Conservation (phyloP, 352 stramenopile genomes). For the Globisporangium nagaii region DNA sequence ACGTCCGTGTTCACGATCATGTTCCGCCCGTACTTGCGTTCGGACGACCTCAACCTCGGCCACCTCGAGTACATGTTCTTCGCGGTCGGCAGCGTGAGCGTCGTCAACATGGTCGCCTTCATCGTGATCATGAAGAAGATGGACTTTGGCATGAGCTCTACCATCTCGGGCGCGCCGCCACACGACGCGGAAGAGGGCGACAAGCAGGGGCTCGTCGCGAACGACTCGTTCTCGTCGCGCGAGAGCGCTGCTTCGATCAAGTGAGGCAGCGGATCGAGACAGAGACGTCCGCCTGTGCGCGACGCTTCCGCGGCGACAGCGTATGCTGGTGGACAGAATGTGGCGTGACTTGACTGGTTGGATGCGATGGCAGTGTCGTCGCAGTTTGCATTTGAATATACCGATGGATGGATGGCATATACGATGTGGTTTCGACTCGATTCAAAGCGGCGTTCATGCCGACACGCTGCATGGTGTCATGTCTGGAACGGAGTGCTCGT, state of each 20-base stretch:
- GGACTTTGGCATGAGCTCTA: conserved; percentile 45
- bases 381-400: too few species aligned
- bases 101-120: conserved; percentile 54
- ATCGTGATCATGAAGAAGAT: conserved; percentile 45
- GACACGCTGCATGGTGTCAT: too few species aligned
- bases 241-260: background rate
- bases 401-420: too few species aligned
- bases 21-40: conserved; percentile 42
- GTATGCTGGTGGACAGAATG: background rate
- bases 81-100: conserved; percentile 30
- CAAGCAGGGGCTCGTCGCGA: background rate
- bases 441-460: too few species aligned
- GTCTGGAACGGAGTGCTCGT: too few species aligned
- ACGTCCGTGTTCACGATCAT: conserved; percentile 65
- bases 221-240: background rate
- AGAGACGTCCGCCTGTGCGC: background rate
- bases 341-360: too few species aligned
- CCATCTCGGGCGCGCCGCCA: too few species aligned
- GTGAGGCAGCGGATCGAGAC: too few species aligned
- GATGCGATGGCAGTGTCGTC: too few species aligned
- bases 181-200: background rate
- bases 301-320: background rate
- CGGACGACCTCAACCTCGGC: conserved; percentile 52
- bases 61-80: conserved; percentile 76
- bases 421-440: too few species aligned